phyloP scores from a whole-genome alignment of 2,329 filamentous ascomycete genomes.

The Mollisia scopiformis region DNA sequence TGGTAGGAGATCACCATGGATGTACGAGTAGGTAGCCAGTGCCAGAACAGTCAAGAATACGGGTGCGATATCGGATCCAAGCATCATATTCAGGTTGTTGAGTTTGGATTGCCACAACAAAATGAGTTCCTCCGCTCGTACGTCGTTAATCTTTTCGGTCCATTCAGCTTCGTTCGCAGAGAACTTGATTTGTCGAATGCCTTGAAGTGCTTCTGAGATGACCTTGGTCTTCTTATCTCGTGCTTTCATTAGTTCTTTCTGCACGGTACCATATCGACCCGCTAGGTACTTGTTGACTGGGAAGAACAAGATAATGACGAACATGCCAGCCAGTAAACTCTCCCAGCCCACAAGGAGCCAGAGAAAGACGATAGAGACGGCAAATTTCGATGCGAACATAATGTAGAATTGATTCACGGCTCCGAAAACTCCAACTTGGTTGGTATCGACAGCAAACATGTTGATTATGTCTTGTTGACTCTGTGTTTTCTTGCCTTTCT shows the following conservation, averaged over 20 bases:
- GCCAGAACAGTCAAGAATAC: slow-evolving; percentile 72
- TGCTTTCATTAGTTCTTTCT: slow-evolving; percentile 72
- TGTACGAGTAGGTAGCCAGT: slow-evolving; percentile 65
- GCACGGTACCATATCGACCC: slow-evolving; percentile 63
- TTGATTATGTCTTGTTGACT: slow-evolving; percentile 74
- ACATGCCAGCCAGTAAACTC: slow-evolving; percentile 65
- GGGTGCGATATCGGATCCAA: slow-evolving; percentile 69
- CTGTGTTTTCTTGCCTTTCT: slow-evolving; percentile 49
- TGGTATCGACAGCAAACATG: slow-evolving; percentile 72
- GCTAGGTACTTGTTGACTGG: slow-evolving; percentile 70
- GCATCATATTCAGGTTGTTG: slow-evolving; percentile 20
- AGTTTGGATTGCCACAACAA: slow-evolving; percentile 56
- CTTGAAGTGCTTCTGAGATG: slow-evolving; percentile 73
- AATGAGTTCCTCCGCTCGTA: slow-evolving; percentile 66
- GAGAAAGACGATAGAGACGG: slow-evolving; percentile 63
- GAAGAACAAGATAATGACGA: slow-evolving; percentile 61
- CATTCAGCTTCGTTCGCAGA: slow-evolving; percentile 75
- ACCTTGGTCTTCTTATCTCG: slow-evolving; percentile 75
- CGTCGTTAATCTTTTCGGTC: slow-evolving; percentile 67
- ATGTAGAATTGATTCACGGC: slow-evolving; percentile 66
- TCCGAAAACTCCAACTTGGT: slow-evolving; percentile 67
- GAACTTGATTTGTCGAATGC: slow-evolving; percentile 83
- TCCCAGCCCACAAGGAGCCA: slow-evolving; percentile 70
- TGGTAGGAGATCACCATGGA: slow-evolving; percentile 64
- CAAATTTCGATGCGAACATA: slow-evolving; percentile 60